Evolutionary conservation across 768 basidiomycete species (phyloP).

Genomic region (Pleurotus eryngii): DNA sequence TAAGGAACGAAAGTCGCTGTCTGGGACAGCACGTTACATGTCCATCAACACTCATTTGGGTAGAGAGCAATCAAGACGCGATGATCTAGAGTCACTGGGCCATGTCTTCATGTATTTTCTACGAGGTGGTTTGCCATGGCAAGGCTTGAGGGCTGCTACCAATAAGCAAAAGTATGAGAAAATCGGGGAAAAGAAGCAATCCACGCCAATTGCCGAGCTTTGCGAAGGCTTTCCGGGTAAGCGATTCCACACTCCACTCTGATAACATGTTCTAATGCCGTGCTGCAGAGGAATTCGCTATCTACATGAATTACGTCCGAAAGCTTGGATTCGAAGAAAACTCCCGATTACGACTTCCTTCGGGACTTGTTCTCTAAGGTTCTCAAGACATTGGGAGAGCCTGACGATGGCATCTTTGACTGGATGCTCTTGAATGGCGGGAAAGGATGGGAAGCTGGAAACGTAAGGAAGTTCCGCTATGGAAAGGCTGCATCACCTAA

Average conservation of each 20-base stretch:
- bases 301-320: slow-evolving; percentile 99
- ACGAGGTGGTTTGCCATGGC: slow-evolving; percentile 95
- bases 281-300: slow-evolving; percentile 86
- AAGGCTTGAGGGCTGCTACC: slow-evolving; percentile 94
- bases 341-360: slow-evolving; percentile 96
- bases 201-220: slow-evolving; percentile 84
- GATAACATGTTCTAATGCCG: not conserved
- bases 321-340: slow-evolving; percentile 98
- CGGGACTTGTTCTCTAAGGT: slow-evolving; percentile 93
- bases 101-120: slow-evolving; percentile 99
- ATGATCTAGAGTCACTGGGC: slow-evolving; percentile 94
- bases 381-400: slow-evolving; percentile 80
- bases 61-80: slow-evolving; percentile 89
- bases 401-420: slow-evolving; percentile 90
- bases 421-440: slow-evolving; percentile 96
- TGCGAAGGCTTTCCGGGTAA: slow-evolving; percentile 96
- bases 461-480: slow-evolving; percentile 48
- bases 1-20: slow-evolving; percentile 93
- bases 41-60: slow-evolving; percentile 99
- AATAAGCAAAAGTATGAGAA: slow-evolving; percentile 99
- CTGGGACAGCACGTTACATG: slow-evolving; percentile 98
- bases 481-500: slow-evolving; percentile 4
- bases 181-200: slow-evolving; percentile 99
- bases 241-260: slow-evolving; percentile 19
- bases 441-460: slow-evolving; percentile 92